Conservation (phyloP, 495 filamentous ascomycete species). For the Penicillium riverlandense region DNA sequence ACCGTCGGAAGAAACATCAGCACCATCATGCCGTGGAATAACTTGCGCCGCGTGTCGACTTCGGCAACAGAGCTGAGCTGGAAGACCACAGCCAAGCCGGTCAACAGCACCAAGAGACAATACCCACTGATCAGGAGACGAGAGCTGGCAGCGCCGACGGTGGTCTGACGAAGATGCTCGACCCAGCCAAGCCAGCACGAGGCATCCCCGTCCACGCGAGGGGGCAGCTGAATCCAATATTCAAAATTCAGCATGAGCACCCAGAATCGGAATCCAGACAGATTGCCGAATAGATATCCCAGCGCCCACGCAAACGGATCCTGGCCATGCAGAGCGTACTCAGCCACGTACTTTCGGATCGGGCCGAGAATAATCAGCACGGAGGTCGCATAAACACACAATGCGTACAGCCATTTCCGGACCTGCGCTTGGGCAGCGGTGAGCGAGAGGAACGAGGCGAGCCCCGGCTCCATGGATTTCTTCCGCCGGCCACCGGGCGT, state of each 20-base stretch:
- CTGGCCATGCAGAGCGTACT: conserved; percentile 55
- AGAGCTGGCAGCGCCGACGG: conserved; percentile 68
- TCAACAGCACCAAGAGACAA: conserved; percentile 57
- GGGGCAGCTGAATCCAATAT: conserved; percentile 68
- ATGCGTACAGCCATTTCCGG: conserved; percentile 78
- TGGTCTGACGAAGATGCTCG: conserved; percentile 46
- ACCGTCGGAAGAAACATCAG: conserved; percentile 84
- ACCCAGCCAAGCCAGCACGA: conserved; percentile 48
- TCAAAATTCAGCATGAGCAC: conserved; percentile 59
- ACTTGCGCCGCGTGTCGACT: conserved; percentile 95
- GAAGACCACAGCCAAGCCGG: conserved; percentile 68
- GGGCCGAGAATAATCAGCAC: conserved; percentile 57
- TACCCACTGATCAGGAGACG: conserved; percentile 72
- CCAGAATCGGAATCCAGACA: conserved; percentile 58
- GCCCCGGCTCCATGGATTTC: conserved; percentile 54
- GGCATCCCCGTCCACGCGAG: conserved; percentile 31
- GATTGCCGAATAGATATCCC: conserved; percentile 80
- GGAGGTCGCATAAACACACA: conserved; percentile 65
- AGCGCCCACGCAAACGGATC: conserved; percentile 93
- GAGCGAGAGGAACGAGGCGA: conserved; percentile 70
- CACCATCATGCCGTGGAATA: conserved; percentile 98
- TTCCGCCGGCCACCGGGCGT: conserved; percentile 62
- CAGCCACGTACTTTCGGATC: conserved; percentile 60
- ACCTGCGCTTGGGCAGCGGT: conserved; percentile 68
- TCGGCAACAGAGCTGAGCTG: conserved; percentile 64